Conservation (phyloP, 345 rosid species). For the Pistacia integerrima region DNA sequence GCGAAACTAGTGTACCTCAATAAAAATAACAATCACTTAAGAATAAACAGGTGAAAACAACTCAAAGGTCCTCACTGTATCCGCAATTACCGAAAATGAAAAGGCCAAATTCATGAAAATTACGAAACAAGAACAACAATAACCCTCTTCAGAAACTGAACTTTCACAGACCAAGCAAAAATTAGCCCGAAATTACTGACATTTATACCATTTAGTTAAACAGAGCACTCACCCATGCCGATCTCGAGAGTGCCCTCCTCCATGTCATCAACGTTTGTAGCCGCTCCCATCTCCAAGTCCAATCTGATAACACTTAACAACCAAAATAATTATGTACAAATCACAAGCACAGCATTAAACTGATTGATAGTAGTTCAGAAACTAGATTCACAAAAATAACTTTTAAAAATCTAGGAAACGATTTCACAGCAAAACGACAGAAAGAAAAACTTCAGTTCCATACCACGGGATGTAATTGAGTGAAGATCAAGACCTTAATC, state of each 20-base stretch:
- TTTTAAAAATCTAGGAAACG: not conserved
- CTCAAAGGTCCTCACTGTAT: no score
- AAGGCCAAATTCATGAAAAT: no score
- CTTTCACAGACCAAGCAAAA: not conserved
- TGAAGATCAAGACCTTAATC: not conserved
- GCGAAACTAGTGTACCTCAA: no score
- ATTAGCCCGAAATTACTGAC: not conserved
- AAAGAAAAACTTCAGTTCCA: no score
- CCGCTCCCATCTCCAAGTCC: slow-evolving; percentile 53
- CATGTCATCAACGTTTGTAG: slow-evolving; percentile 50
- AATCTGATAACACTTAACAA: slow-evolving; percentile 4
- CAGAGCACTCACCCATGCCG: slow-evolving; percentile 70
- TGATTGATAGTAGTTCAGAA: not conserved
- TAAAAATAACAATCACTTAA: no score
- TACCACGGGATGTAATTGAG: no score
- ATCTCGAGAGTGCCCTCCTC: slow-evolving; percentile 81
- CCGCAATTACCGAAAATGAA: no score
- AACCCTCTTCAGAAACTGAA: not conserved
- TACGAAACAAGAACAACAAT: no score
- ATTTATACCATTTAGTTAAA: not conserved
- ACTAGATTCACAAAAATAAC: not conserved
- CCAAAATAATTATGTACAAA: no score
- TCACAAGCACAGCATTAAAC: not conserved
- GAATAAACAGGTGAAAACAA: no score
- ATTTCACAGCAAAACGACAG: no score